Evolutionary conservation across 2,329 filamentous ascomycete genomes (phyloP).

Genomic region (Cladosporium sp.): DNA sequence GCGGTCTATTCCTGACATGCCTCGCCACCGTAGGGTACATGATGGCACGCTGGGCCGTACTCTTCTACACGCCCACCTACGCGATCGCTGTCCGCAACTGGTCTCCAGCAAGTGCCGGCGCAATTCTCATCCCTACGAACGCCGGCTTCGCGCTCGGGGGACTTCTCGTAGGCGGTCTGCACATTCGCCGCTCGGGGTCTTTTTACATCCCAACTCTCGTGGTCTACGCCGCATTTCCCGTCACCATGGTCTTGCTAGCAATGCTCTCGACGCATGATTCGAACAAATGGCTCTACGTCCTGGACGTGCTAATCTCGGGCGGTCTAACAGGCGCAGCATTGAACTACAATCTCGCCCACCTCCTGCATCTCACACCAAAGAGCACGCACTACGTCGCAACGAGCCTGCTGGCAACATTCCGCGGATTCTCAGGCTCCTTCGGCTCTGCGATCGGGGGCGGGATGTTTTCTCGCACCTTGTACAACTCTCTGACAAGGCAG

Average conservation of each 20-base stretch:
- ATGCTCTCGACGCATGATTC: conserved; percentile 50
- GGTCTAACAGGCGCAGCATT: conserved; percentile 66
- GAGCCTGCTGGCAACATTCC: conserved; percentile 71
- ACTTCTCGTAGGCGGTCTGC: conserved; percentile 66
- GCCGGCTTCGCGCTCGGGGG: conserved; percentile 71
- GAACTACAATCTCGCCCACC: conserved; percentile 77
- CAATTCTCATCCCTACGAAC: conserved; percentile 77
- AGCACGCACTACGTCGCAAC: conserved; percentile 70
- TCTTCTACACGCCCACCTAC: conserved; percentile 78
- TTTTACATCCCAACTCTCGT: conserved; percentile 56
- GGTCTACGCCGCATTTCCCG: conserved; percentile 57
- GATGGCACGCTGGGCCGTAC: conserved; percentile 72
- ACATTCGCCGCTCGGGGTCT: conserved; percentile 66
- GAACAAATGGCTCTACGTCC: conserved; percentile 51
- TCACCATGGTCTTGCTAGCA: conserved; percentile 55
- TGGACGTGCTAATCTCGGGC: conserved; percentile 64
- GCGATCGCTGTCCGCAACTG: conserved; percentile 70
- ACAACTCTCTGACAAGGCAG: conserved; percentile 49
- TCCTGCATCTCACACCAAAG: conserved; percentile 65
- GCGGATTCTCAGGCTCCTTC: conserved; percentile 76
- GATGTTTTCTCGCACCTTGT: conserved; percentile 61
- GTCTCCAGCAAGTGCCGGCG: conserved; percentile 64
- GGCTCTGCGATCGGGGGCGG: conserved; percentile 76
- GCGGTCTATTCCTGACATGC: conserved; percentile 68
- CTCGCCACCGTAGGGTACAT: conserved; percentile 71